A percentile compares a stretch with the other conserved stretches of the same genome.
These are phyloP conservation scores for Radiomyces spectabilis DNA, from an alignment of 192 early-diverging fungal genomes.

Conservation along the genomic window DNA sequence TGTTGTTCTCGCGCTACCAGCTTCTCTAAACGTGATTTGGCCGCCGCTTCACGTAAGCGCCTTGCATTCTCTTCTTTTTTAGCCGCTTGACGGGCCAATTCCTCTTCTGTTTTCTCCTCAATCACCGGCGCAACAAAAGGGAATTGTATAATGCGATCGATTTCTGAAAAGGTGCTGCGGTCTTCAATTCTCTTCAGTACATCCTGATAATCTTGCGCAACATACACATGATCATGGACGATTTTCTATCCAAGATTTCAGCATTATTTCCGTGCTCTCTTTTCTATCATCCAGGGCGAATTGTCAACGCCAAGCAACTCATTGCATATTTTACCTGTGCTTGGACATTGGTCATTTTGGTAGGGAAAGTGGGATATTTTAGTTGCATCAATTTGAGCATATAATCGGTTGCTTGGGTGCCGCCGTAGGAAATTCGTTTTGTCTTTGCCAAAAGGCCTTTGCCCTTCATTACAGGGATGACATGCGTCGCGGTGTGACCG, in stretches of 20 bases:
- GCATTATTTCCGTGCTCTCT: too few relatives aligned
- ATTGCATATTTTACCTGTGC: constrained; percentile 43
- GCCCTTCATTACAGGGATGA: constrained; percentile 68
- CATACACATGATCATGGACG: constrained; percentile 57
- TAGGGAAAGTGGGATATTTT: constrained; percentile 86
- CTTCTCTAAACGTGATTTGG: constrained; percentile 77
- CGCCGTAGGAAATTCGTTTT: constrained; percentile 80
- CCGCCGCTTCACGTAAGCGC: constrained; percentile 74
- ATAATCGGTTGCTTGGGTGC: constrained; percentile 65
- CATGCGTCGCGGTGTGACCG: constrained; percentile 62
- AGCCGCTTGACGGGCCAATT: constrained; percentile 58
- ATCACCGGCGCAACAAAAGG: constrained; percentile 61
- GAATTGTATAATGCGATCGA: constrained; percentile 76
- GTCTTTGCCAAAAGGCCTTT: constrained; percentile 52
- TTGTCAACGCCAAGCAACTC: too few relatives aligned
- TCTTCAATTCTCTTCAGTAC: constrained; percentile 61
- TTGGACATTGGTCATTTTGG: constrained; percentile 69
- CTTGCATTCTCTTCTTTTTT: constrained; percentile 63
- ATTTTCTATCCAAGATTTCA: too few relatives aligned
- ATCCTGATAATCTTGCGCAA: constrained; percentile 67
- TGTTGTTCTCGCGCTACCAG: constrained; percentile 61
- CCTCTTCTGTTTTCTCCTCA: constrained; percentile 76
- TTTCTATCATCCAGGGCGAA: too few relatives aligned
- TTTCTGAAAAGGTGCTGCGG: constrained; percentile 46
- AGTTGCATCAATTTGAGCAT: constrained; percentile 83